A percentile compares a stretch with the other conserved stretches of the same genome.
phyloP scores from a whole-genome alignment of 495 filamentous ascomycete species.

The Platismatia glauca region DNA sequence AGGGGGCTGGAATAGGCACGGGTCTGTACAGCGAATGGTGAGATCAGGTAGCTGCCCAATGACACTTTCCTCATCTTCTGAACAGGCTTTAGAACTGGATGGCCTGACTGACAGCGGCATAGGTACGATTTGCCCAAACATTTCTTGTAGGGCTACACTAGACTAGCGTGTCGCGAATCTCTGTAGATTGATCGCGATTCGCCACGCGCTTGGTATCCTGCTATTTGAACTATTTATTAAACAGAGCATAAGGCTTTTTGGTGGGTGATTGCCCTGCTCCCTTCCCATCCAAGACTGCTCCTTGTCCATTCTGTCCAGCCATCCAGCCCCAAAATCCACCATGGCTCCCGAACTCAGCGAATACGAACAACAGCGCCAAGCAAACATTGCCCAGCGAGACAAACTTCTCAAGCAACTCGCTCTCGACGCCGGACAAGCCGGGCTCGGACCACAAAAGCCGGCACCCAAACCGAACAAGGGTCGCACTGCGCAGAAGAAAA shows the following conservation, averaged over 20 bases:
- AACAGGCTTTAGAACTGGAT: neutral
- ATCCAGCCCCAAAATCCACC: neutral
- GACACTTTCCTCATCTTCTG: neutral
- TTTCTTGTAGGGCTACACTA: neutral
- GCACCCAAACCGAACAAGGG: conserved; percentile 21
- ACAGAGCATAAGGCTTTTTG: neutral
- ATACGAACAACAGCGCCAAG: conserved; percentile 60
- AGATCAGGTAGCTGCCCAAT: neutral
- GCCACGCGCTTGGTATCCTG: neutral
- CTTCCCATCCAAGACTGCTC: neutral
- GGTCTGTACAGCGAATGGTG: neutral
- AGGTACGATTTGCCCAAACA: neutral
- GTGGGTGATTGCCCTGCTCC: neutral
- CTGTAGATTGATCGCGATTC: neutral
- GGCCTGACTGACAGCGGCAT: neutral
- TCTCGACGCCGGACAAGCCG: conserved; percentile 44
- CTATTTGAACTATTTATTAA: neutral
- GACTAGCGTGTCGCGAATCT: neutral
- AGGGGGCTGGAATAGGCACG: conserved; percentile 21
- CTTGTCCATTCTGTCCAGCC: neutral
- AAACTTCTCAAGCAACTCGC: conserved; percentile 53
- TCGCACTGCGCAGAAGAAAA: conserved; percentile 40
- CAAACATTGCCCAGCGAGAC: conserved; percentile 67
- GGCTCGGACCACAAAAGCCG: conserved; percentile 36
- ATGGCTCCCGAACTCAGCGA: conserved; percentile 44